Conservation (phyloP, 805 yeast genomes). For the Monosporozyma siamensis region DNA sequence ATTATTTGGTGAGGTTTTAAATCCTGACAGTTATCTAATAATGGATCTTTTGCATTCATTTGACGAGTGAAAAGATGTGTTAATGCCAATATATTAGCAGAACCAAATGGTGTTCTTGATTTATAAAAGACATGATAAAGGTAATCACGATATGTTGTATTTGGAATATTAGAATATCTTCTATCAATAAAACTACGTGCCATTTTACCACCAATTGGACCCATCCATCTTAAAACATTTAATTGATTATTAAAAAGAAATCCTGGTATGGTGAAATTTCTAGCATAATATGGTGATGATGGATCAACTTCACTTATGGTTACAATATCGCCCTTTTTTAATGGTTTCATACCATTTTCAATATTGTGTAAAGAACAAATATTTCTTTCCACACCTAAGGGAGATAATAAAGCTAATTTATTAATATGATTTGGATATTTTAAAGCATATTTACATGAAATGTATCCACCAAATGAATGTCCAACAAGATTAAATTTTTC, state of each 20-base stretch:
- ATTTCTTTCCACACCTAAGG: constrained; percentile 70
- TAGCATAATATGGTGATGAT: constrained; percentile 32
- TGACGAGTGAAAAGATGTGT: constrained; percentile 24
- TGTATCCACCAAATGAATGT: constrained; percentile 73
- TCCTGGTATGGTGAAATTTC: constrained; percentile 25
- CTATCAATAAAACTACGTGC: constrained; percentile 27
- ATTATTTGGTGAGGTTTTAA: constrained; percentile 33
- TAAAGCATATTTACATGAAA: constrained; percentile 55
- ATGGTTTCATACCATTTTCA: background rate
- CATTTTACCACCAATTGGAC: constrained; percentile 34
- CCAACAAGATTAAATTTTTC: constrained; percentile 55
- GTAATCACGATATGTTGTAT: constrained; percentile 21
- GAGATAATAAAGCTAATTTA: constrained; percentile 55
- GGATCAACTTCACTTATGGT: constrained; percentile 32
- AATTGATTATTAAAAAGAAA: constrained; percentile 34
- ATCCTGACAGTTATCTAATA: constrained; percentile 44
- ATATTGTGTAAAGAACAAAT: constrained; percentile 44
- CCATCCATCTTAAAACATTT: constrained; percentile 38
- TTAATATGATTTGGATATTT: constrained; percentile 46
- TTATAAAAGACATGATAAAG: constrained; percentile 14
- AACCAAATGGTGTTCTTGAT: constrained; percentile 9
- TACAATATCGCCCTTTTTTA: constrained; percentile 12
- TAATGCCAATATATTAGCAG: constrained; percentile 19
- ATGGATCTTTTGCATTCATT: constrained; percentile 54
- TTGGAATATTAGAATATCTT: constrained; percentile 25